phyloP scores from a whole-genome alignment of 495 filamentous ascomycete genomes.

The Neurospora hispaniola region DNA sequence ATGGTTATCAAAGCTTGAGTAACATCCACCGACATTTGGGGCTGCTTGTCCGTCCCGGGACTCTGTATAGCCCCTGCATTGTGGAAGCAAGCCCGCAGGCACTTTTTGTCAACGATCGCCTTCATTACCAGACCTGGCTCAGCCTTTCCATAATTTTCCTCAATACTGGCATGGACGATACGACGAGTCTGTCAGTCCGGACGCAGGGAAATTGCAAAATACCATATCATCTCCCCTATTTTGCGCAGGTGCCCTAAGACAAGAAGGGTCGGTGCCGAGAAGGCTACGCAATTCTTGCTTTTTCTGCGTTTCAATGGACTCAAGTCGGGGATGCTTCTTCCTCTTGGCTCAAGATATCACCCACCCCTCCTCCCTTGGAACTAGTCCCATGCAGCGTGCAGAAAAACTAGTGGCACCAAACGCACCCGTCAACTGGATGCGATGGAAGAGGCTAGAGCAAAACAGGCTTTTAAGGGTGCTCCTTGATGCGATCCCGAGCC shows the following conservation, averaged over 20 bases:
- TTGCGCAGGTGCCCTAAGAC: not conserved
- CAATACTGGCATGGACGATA: not conserved
- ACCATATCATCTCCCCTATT: not conserved
- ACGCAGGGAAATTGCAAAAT: not conserved
- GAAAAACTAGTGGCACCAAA: slow-evolving; percentile 16
- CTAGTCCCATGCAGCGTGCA: slow-evolving; percentile 19
- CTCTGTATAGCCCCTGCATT: slow-evolving; percentile 16
- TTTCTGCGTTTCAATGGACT: slow-evolving; percentile 2
- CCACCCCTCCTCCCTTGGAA: not conserved
- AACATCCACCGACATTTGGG: slow-evolving; percentile 3
- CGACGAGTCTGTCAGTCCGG: not conserved
- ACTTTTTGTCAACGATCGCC: not conserved
- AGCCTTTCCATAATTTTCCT: not conserved
- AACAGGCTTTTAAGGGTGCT: slow-evolving; percentile 10
- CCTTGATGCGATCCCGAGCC: slow-evolving; percentile 4
- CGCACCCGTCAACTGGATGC: slow-evolving; percentile 9
- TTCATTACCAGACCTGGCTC: not conserved
- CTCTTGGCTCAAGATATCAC: slow-evolving; percentile 3
- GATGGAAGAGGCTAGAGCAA: slow-evolving; percentile 13
- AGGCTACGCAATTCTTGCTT: not conserved
- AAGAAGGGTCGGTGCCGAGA: not conserved
- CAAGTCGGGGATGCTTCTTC: not conserved
- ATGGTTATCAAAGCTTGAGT: slow-evolving; percentile 6
- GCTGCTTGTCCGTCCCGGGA: slow-evolving; percentile 5
- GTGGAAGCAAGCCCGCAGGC: slow-evolving; percentile 13